Percentiles rank a stretch among this genome's conserved stretches.
phyloP scores from a whole-genome alignment of 169 alveolate species.

The Plasmodium falciparum region DNA sequence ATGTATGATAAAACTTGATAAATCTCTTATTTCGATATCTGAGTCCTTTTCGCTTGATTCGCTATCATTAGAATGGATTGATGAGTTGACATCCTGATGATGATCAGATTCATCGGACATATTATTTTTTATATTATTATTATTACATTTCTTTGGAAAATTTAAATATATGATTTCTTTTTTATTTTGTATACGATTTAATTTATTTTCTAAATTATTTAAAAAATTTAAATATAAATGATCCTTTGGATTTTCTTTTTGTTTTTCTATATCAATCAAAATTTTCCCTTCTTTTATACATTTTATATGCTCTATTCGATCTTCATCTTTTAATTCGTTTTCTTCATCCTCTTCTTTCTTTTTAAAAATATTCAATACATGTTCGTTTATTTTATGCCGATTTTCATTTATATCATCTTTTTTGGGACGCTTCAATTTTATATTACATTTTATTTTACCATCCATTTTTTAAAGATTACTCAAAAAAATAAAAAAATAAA shows the following conservation, averaged over 20 bases:
- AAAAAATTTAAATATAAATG: slow-evolving; percentile 19
- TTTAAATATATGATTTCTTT: slow-evolving; percentile 52
- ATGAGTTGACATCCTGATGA: too few relatives aligned
- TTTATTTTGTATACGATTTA: slow-evolving; percentile 45
- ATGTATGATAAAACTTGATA: background rate
- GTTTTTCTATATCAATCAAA: slow-evolving; percentile 8
- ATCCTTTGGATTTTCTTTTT: background rate
- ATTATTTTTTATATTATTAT: background rate
- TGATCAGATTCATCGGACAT: background rate
- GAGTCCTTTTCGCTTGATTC: background rate
- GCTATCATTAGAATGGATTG: background rate
- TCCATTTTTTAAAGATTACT: slow-evolving; percentile 1
- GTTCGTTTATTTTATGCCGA: background rate
- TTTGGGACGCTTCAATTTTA: slow-evolving; percentile 1
- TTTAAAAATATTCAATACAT: slow-evolving; percentile 17
- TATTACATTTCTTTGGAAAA: slow-evolving; percentile 11
- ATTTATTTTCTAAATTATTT: slow-evolving; percentile 35
- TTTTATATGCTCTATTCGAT: slow-evolving; percentile 21
- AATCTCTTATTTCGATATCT: slow-evolving; percentile 6
- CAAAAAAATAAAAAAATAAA: background rate
- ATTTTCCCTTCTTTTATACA: slow-evolving; percentile 47
- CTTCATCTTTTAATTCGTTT: slow-evolving; percentile 4
- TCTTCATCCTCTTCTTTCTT: background rate
- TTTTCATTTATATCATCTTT: slow-evolving; percentile 2
- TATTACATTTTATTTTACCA: slow-evolving; percentile 15